Conservation (phyloP, 805 yeast genomes). For the Hanseniaspora nectarophila region DNA sequence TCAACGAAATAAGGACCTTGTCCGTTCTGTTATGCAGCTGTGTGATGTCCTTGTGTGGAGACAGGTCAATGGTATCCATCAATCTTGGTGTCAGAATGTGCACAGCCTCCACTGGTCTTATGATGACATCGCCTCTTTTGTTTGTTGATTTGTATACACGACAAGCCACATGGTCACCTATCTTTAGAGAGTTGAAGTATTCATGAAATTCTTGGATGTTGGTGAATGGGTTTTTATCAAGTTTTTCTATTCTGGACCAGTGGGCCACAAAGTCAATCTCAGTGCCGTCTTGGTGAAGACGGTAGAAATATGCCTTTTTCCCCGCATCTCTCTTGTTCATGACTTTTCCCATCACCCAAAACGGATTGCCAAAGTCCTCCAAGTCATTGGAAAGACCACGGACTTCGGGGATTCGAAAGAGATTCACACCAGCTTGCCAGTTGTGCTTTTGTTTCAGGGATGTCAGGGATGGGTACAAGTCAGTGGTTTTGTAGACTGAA, state of each 20-base stretch:
- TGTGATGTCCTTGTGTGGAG: not conserved
- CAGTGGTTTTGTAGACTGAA: not conserved
- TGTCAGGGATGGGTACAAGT: slow-evolving; percentile 7
- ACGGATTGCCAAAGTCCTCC: not conserved
- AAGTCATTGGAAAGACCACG: not conserved
- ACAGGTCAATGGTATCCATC: not conserved
- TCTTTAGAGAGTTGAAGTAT: not conserved
- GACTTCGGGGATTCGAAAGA: not conserved
- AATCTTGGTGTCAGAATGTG: slow-evolving; percentile 6
- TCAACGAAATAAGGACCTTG: slow-evolving; percentile 3
- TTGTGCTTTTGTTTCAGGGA: not conserved
- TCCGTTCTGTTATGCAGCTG: not conserved
- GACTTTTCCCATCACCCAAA: slow-evolving; percentile 22
- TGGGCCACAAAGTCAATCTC: slow-evolving; percentile 12
- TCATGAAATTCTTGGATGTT: slow-evolving; percentile 3
- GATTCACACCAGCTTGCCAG: not conserved
- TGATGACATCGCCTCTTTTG: not conserved
- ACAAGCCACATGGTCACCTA: slow-evolving; percentile 6
- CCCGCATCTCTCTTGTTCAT: slow-evolving; percentile 26
- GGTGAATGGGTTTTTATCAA: not conserved
- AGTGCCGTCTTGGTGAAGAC: slow-evolving; percentile 18
- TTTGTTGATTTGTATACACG: slow-evolving; percentile 1
- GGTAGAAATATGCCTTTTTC: slow-evolving; percentile 27
- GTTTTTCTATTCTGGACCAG: not conserved
- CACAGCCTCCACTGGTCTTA: slow-evolving; percentile 1